Conservation (phyloP, 2,329 filamentous ascomycete genomes). For the Fusarium humuli region DNA sequence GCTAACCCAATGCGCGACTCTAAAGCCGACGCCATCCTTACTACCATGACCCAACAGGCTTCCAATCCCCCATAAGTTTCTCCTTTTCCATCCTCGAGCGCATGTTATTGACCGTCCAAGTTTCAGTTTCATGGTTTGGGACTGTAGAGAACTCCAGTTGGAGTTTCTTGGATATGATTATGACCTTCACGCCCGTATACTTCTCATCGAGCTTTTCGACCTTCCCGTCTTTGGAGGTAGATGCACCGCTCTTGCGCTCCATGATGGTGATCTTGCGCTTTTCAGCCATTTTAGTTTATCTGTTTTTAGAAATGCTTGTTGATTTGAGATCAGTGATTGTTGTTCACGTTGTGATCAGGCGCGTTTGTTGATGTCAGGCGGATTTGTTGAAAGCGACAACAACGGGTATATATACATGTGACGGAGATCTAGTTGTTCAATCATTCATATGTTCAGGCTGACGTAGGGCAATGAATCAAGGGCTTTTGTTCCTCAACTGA, state of each 20-base stretch:
- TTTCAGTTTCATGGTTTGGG: not conserved
- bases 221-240: not conserved
- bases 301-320: not conserved
- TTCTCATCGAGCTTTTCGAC: not conserved
- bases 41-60: not conserved
- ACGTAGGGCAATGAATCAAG: not conserved
- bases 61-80: not conserved
- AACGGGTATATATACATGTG: not conserved
- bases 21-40: not conserved
- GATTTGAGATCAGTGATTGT: not conserved
- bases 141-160: not conserved
- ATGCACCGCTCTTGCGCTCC: not conserved
- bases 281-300: not conserved
- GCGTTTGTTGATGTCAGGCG: not conserved
- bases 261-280: not conserved
- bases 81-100: not conserved
- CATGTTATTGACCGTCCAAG: not conserved
- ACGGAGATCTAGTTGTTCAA: too few relatives aligned
- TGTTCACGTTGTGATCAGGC: not conserved
- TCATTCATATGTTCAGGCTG: not conserved
- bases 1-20: not conserved
- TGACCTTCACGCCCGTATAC: not conserved
- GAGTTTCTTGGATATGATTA: not conserved
- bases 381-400: not conserved
- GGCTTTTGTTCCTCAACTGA: not conserved